phyloP scores from a whole-genome alignment of 352 stramenopile species.

The Phytopythium kandeliae region DNA sequence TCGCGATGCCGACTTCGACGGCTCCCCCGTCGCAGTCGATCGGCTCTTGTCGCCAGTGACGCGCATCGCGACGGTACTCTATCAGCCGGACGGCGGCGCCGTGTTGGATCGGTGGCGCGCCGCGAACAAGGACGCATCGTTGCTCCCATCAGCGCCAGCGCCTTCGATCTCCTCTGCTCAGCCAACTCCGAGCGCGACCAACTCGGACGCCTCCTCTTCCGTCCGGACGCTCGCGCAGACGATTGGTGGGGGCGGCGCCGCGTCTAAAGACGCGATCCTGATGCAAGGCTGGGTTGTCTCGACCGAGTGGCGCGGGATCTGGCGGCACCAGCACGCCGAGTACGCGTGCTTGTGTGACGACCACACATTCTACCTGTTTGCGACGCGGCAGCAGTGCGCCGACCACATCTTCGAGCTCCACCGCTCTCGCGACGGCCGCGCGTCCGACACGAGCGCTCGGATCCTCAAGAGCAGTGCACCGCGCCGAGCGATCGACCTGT shows the following conservation, averaged over 20 bases:
- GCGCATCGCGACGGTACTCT: constrained; percentile 2
- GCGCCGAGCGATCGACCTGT: constrained; percentile 36
- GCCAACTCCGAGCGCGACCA: neutral
- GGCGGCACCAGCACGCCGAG: constrained; percentile 49
- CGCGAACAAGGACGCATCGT: neutral
- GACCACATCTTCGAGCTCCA: constrained; percentile 57
- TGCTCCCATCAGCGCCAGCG: no score
- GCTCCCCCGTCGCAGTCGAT: neutral
- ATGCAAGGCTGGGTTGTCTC: constrained; percentile 48
- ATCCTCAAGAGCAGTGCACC: constrained; percentile 41
- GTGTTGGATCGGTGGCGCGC: constrained; percentile 5
- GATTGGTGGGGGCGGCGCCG: constrained; percentile 17
- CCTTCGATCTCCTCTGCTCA: neutral
- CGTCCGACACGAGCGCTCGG: constrained; percentile 25
- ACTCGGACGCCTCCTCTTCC: neutral
- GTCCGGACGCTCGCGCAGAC: constrained; percentile 19
- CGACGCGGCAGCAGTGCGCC: constrained; percentile 29
- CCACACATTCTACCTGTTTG: constrained; percentile 50
- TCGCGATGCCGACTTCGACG: constrained; percentile 4
- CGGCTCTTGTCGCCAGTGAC: constrained; percentile 1
- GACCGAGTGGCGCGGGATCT: constrained; percentile 57
- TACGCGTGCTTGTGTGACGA: constrained; percentile 66
- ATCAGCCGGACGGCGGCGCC: constrained; percentile 2
- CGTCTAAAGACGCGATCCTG: constrained; percentile 15
- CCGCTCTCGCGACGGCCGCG: constrained; percentile 14